Conservation (phyloP, 1,284 basidiomycete genomes). For the Cutaneotrichosporon sp. region DNA sequence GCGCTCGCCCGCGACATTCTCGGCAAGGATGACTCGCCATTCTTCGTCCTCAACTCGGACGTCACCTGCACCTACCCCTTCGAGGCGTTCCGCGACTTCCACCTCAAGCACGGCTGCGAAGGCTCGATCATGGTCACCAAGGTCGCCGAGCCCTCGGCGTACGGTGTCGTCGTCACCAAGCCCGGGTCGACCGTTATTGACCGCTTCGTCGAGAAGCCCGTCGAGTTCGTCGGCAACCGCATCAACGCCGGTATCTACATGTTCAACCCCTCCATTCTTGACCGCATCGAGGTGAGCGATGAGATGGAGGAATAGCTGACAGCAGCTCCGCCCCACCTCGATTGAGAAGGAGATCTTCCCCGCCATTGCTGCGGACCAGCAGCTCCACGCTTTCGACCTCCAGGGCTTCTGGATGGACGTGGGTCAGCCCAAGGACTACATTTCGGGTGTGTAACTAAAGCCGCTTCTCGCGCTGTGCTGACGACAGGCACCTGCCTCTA, state of each 20-base stretch:
- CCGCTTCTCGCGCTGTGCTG: neutral
- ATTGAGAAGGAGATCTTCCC: conserved; percentile 61
- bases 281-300: conserved; percentile 56
- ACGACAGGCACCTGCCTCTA: conserved; percentile 57
- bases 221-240: conserved; percentile 59
- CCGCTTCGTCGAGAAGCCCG: conserved; percentile 60
- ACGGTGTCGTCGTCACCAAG: conserved; percentile 59
- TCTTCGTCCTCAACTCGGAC: conserved; percentile 61
- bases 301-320: conserved; percentile 11
- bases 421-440: conserved; percentile 58
- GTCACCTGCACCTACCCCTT: conserved; percentile 60
- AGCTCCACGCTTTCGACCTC: conserved; percentile 59
- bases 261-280: conserved; percentile 58
- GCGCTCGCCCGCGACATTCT: conserved; percentile 58
- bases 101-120: conserved; percentile 57
- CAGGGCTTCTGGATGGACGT: conserved; percentile 61
- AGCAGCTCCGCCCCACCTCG: conserved; percentile 56
- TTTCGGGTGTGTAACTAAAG: conserved; percentile 41
- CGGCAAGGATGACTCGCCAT: conserved; percentile 59
- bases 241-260: conserved; percentile 62
- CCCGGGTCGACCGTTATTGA: conserved; percentile 57
- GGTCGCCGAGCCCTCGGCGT: conserved; percentile 59
- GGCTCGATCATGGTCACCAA: conserved; percentile 61
- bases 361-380: conserved; percentile 55
- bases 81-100: conserved; percentile 58